These are phyloP conservation scores for Odontarrhena argentea DNA, from an alignment of 345 rosid species.

Conservation along the genomic window DNA sequence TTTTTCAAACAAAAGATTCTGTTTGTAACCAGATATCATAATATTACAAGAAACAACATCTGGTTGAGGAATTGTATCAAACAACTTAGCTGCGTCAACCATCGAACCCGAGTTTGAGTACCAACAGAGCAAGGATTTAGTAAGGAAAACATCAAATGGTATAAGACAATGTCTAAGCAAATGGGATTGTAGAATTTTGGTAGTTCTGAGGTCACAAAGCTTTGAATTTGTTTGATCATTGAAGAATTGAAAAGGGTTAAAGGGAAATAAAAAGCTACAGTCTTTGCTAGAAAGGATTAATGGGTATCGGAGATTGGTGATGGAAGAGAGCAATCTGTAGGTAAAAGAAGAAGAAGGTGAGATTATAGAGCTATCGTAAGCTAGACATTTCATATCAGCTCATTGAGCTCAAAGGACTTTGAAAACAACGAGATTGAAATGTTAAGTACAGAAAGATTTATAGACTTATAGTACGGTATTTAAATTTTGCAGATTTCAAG, in stretches of 20 bases:
- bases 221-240: slow-evolving; percentile 41
- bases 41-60: slow-evolving; percentile 65
- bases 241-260: slow-evolving; percentile 50
- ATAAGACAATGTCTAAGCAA: slow-evolving; percentile 45
- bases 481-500: no score
- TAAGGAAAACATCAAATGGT: slow-evolving; percentile 43
- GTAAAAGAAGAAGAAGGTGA: slow-evolving; percentile 28
- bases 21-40: slow-evolving; percentile 59
- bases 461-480: no score
- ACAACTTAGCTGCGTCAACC: slow-evolving; percentile 60
- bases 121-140: slow-evolving; percentile 52
- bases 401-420: slow-evolving; percentile 2
- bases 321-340: slow-evolving; percentile 39
- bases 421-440: no score
- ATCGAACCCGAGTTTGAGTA: slow-evolving; percentile 53
- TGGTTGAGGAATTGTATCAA: slow-evolving; percentile 59
- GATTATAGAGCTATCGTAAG: slow-evolving; percentile 37
- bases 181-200: slow-evolving; percentile 51
- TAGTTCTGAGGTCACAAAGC: slow-evolving; percentile 38
- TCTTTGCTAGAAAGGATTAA: slow-evolving; percentile 13
- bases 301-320: slow-evolving; percentile 36
- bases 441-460: no score
- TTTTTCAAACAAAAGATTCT: slow-evolving; percentile 41
- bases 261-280: slow-evolving; percentile 30
- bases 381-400: slow-evolving; percentile 46